phyloP scores from a whole-genome alignment of 2,329 filamentous ascomycete genomes.

The Fonsecaea multimorphosa region DNA sequence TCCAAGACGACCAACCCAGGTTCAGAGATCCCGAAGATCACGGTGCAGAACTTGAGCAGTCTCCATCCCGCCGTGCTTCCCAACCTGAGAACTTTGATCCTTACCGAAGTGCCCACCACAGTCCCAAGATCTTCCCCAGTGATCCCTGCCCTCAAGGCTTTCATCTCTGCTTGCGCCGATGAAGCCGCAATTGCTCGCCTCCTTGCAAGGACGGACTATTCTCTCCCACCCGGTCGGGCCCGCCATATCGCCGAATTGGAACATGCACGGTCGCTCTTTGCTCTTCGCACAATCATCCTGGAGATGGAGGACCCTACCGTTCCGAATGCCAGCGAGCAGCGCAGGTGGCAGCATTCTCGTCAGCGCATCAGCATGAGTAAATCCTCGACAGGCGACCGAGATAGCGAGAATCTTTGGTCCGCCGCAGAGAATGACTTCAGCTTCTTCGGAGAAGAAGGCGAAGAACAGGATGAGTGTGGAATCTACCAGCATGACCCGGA shows the following conservation, averaged over 20 bases:
- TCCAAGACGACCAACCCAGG: slow-evolving; percentile 14
- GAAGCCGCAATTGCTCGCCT: slow-evolving; percentile 60
- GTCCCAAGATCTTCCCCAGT: slow-evolving; percentile 51
- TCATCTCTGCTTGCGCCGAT: slow-evolving; percentile 63
- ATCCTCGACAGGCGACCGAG: slow-evolving; percentile 64
- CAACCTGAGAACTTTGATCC: slow-evolving; percentile 59
- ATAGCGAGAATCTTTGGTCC: slow-evolving; percentile 65
- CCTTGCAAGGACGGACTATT: slow-evolving; percentile 63
- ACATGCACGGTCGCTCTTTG: slow-evolving; percentile 60
- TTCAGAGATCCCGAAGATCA: slow-evolving; percentile 38
- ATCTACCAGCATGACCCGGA: slow-evolving; percentile 54
- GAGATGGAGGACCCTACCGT: slow-evolving; percentile 54
- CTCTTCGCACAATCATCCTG: slow-evolving; percentile 61
- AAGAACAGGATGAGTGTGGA: slow-evolving; percentile 54
- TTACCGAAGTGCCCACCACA: slow-evolving; percentile 62
- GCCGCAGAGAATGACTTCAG: slow-evolving; percentile 66
- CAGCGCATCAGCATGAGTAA: slow-evolving; percentile 56
- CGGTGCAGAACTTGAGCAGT: slow-evolving; percentile 43
- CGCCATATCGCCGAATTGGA: slow-evolving; percentile 57
- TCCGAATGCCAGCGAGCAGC: slow-evolving; percentile 12
- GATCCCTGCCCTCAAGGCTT: slow-evolving; percentile 55
- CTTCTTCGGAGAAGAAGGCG: slow-evolving; percentile 62
- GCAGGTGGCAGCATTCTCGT: slow-evolving; percentile 49
- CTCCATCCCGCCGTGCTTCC: slow-evolving; percentile 64
- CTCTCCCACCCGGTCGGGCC: slow-evolving; percentile 62